phyloP scores from a whole-genome alignment of 1,139 yeast species.

The Pichia sp. region DNA sequence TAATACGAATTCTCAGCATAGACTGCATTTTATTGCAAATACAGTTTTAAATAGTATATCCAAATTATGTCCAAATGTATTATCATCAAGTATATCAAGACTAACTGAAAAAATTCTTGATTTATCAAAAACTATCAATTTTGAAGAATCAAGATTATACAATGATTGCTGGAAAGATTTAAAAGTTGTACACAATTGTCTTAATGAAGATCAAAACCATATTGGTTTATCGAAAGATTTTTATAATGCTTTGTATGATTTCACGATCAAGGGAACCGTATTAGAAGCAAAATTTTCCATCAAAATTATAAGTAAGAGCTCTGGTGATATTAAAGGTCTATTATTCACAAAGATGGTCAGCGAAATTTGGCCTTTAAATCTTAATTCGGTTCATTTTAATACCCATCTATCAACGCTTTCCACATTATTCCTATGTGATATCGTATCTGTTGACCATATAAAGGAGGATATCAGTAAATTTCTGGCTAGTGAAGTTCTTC shows the following conservation, averaged over 20 bases:
- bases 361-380: constrained; percentile 47
- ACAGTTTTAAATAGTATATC: constrained; percentile 59
- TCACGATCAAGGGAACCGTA: constrained; percentile 51
- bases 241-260: constrained; percentile 19
- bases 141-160: constrained; percentile 19
- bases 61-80: constrained; percentile 52
- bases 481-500: constrained; percentile 55
- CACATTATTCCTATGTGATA: constrained; percentile 51
- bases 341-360: constrained; percentile 34
- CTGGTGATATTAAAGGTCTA: background rate
- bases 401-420: constrained; percentile 58
- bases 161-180: constrained; percentile 32
- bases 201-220: constrained; percentile 39
- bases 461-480: constrained; percentile 50
- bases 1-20: constrained; percentile 35
- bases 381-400: constrained; percentile 35
- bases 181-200: constrained; percentile 56
- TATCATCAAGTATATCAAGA: constrained; percentile 52
- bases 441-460: constrained; percentile 43
- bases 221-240: constrained; percentile 19
- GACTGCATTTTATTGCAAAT: constrained; percentile 38
- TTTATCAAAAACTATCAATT: constrained; percentile 10
- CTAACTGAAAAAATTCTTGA: constrained; percentile 33
- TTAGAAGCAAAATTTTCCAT: constrained; percentile 62
- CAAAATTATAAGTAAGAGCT: constrained; percentile 40